Evolutionary conservation across 2,329 filamentous ascomycete genomes (phyloP).

Genomic region (Thielaviopsis ethacetica): DNA sequence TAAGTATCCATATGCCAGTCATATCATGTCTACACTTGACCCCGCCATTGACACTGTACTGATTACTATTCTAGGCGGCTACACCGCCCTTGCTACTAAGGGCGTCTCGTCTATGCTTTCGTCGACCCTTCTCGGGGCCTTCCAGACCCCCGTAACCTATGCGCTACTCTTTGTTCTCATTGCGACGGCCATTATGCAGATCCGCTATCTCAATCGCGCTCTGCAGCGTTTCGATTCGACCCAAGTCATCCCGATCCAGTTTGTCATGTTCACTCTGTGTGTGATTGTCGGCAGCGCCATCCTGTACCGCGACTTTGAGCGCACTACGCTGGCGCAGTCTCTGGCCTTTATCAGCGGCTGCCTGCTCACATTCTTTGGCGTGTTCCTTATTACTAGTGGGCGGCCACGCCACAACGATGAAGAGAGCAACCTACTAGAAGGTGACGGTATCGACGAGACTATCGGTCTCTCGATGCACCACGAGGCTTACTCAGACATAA

Average conservation of each 20-base stretch:
- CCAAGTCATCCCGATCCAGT: slow-evolving; percentile 94
- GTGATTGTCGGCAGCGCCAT: slow-evolving; percentile 91
- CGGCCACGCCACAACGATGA: slow-evolving; percentile 42
- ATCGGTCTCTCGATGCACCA: slow-evolving; percentile 43
- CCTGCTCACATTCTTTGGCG: slow-evolving; percentile 80
- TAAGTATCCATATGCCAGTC: slow-evolving; percentile 24
- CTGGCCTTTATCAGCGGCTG: slow-evolving; percentile 82
- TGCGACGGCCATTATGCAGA: slow-evolving; percentile 82
- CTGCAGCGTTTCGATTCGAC: slow-evolving; percentile 92
- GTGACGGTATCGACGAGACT: slow-evolving; percentile 45
- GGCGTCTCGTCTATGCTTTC: slow-evolving; percentile 91
- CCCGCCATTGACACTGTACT: slow-evolving; percentile 10
- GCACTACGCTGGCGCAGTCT: slow-evolving; percentile 55
- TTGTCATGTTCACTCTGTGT: slow-evolving; percentile 88
- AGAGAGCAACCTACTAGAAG: slow-evolving; percentile 34
- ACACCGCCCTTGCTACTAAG: slow-evolving; percentile 93
- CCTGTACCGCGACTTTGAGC: slow-evolving; percentile 87
- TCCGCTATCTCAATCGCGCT: slow-evolving; percentile 80
- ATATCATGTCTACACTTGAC: background rate
- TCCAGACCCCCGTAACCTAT: slow-evolving; percentile 87
- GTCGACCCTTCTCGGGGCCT: slow-evolving; percentile 72
- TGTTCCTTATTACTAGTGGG: slow-evolving; percentile 92
- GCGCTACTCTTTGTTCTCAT: slow-evolving; percentile 64
- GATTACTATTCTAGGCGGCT: slow-evolving; percentile 43
- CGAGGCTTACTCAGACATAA: slow-evolving; percentile 11